Evolutionary conservation across 768 basidiomycete genomes (phyloP), one percentile per base, ranked within the genome.

Genomic region (Tephrocybe sp.): DNA sequence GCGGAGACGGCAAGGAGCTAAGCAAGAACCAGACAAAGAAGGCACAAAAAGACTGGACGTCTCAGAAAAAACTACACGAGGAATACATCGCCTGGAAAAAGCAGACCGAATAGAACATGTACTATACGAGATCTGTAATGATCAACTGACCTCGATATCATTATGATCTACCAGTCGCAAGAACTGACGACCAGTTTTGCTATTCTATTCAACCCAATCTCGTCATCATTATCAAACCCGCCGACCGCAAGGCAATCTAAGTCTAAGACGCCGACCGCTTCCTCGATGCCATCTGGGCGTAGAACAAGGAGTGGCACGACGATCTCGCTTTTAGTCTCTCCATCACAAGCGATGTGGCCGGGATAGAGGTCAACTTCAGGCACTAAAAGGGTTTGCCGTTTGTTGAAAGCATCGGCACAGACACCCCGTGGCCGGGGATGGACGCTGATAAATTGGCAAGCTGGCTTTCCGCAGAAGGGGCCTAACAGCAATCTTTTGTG

Each of bases 281-380:
- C 59, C 23, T 64, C 62, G n/a, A 59, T 68, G 33, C 66, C 67
- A 45, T 66, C 46, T 28, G 54, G 56, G 17, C 38, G 50, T 9
- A 21, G 41, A 33, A 76, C 57, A 39, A 85, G 63, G 15, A 98
- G 74, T 6, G 95, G 95, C 44, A 88, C 73, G 20, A 97, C 94
- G 44, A 98, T 83, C 66, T 98, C 96, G 60, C 90, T 91, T 62
- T 86, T 86, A 2, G 95, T 96, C 47, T 86, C 84, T 18, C 85
- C 90, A 58, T 98, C 94, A 62, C 96, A 98, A 2, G 93, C 91
- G 55, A 97, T 96, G 64, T 98, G 96, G 0, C 95, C 93, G 1
- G 91, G 91, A 63, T 93, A 93, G 9, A 66, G 68, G 21, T 89
- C 79, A 17, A 98, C 93, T 53, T 95, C 80, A 17, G 74, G 69